Evolutionary conservation across 1,284 basidiomycete genomes (phyloP).

Genomic region (Trichosporon sp.): DNA sequence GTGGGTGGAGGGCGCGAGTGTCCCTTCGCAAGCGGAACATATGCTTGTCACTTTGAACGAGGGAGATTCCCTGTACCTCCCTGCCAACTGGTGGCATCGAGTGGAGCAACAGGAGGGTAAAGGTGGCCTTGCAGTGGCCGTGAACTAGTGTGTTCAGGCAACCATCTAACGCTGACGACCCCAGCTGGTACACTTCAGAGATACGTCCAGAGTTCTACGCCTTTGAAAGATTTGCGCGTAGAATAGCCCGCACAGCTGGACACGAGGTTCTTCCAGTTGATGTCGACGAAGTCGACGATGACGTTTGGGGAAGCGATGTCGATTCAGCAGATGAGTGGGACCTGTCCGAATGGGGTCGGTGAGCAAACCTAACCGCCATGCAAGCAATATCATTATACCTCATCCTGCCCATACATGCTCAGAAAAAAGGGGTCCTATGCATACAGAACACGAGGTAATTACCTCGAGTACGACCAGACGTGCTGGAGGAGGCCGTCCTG

Average conservation of each 20-base stretch:
- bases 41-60: constrained; percentile 66
- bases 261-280: constrained; percentile 40
- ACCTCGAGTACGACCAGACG: constrained; percentile 56
- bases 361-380: background rate
- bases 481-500: constrained; percentile 71
- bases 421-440: constrained; percentile 29
- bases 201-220: constrained; percentile 43
- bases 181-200: constrained; percentile 48
- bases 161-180: constrained; percentile 44
- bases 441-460: constrained; percentile 35
- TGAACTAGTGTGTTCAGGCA: constrained; percentile 75
- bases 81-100: constrained; percentile 88
- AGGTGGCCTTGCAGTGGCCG: constrained; percentile 63
- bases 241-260: constrained; percentile 44
- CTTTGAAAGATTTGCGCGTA: constrained; percentile 40
- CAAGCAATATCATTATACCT: background rate
- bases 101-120: constrained; percentile 66
- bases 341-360: constrained; percentile 45
- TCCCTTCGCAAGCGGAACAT: constrained; percentile 54
- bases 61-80: constrained; percentile 84
- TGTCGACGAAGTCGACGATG: constrained; percentile 34
- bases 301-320: constrained; percentile 36
- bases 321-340: constrained; percentile 46
- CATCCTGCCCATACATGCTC: constrained; percentile 19
- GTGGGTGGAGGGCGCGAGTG: constrained; percentile 69